These are phyloP conservation scores for Scutellaria galericulata DNA, from an alignment of 257 asterid genomes.

Conservation along the genomic window DNA sequence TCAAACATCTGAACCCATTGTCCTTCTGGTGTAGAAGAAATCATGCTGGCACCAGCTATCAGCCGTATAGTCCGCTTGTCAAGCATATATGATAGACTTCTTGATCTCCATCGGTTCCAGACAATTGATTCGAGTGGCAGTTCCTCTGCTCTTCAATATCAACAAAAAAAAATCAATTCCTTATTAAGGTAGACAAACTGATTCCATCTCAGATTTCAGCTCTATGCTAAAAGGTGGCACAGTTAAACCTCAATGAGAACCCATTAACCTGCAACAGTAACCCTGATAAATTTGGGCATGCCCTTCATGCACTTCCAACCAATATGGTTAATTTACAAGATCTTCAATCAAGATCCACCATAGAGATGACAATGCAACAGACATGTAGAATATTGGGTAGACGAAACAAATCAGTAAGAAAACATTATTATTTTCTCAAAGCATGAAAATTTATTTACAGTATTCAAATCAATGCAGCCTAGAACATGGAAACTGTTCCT, in stretches of 20 bases:
- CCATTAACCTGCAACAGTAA: neutral
- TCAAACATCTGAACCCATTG: constrained; percentile 71
- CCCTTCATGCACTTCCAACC: neutral
- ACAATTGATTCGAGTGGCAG: constrained; percentile 45
- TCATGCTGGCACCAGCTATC: constrained; percentile 75
- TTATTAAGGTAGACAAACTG: neutral
- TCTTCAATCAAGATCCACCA: constrained; percentile 4
- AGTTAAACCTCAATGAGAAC: neutral
- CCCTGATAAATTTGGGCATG: neutral
- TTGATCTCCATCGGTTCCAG: constrained; percentile 70
- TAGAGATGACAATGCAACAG: constrained; percentile 5
- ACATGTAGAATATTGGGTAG: neutral
- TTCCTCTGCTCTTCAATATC: constrained; percentile 57
- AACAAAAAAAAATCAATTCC: neutral
- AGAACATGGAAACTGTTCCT: neutral
- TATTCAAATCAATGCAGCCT: neutral
- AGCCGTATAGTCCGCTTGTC: constrained; percentile 76
- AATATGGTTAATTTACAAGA: neutral
- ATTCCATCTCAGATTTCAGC: neutral
- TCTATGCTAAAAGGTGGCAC: neutral
- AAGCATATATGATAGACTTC: constrained; percentile 72
- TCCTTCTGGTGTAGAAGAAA: constrained; percentile 62
- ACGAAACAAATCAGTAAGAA: constrained; percentile 9
- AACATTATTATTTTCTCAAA: constrained; percentile 16
- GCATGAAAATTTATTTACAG: constrained; percentile 17